Conservation (phyloP, 768 basidiomycete genomes). For the Botryobasidium botryosum region DNA sequence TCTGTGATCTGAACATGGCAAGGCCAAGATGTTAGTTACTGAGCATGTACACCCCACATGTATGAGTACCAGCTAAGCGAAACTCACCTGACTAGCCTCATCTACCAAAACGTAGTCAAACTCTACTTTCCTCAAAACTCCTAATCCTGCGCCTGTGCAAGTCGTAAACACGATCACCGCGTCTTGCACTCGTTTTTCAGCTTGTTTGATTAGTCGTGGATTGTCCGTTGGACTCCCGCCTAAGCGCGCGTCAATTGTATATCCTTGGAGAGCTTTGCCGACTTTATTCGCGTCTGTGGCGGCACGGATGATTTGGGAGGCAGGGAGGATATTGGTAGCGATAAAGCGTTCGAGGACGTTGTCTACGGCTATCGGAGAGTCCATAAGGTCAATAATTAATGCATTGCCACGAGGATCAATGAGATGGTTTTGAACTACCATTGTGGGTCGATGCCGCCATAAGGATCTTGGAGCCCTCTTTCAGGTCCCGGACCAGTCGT, state of each 20-base stretch:
- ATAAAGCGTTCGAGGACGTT: conserved; percentile 52
- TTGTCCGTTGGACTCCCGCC: conserved; percentile 49
- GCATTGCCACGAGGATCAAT: background rate
- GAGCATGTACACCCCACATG: background rate
- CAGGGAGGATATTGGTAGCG: conserved; percentile 33
- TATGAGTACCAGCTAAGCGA: no score
- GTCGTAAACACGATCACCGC: conserved; percentile 48
- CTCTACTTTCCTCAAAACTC: conserved; percentile 26
- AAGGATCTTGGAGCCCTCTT: conserved; percentile 31
- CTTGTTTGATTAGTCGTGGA: conserved; percentile 37
- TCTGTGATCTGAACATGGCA: conserved; percentile 30
- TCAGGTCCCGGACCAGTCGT: conserved; percentile 22
- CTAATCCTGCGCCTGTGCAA: conserved; percentile 41
- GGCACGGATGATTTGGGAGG: conserved; percentile 46
- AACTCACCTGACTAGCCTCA: conserved; percentile 39
- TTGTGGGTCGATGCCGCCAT: conserved; percentile 63
- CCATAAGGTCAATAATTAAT: background rate
- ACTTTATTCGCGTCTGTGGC: conserved; percentile 51
- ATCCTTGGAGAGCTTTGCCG: conserved; percentile 36
- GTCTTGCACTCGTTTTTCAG: conserved; percentile 37
- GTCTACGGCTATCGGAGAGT: conserved; percentile 37
- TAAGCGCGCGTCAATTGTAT: conserved; percentile 46
- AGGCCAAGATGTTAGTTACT: background rate
- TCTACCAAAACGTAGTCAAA: conserved; percentile 51
- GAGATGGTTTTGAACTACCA: conserved; percentile 24